These are phyloP conservation scores for Citrullus mucosospermus DNA, from an alignment of 306 rosid genomes.

Conservation along the genomic window DNA sequence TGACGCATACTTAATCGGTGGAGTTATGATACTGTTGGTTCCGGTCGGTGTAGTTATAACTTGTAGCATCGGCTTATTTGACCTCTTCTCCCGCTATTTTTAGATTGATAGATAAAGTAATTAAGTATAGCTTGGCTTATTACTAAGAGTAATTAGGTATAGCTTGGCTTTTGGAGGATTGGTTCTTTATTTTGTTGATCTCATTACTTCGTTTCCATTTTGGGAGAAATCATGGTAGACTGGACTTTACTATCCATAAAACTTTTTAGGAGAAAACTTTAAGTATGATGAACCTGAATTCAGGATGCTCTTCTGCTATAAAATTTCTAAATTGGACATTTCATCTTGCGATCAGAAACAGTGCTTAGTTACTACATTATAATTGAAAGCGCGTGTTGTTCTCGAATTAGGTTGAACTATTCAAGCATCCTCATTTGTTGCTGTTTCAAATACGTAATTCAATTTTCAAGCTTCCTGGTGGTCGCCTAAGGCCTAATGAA, in stretches of 20 bases:
- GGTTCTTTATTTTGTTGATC: background rate
- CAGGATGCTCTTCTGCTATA: background rate
- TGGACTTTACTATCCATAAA: background rate
- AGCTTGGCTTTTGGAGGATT: background rate
- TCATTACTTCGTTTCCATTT: background rate
- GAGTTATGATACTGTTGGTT: background rate
- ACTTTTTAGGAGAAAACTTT: background rate
- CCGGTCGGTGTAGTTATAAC: background rate
- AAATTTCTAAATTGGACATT: background rate
- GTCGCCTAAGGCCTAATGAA: slow-evolving; percentile 80
- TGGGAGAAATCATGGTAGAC: background rate
- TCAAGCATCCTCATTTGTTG: slow-evolving; percentile 81
- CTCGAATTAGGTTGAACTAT: slow-evolving; percentile 70
- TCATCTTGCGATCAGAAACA: background rate
- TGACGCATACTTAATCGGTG: background rate
- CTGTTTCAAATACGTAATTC: slow-evolving; percentile 67
- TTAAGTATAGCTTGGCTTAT: background rate
- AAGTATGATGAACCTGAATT: background rate
- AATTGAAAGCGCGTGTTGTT: slow-evolving; percentile 2
- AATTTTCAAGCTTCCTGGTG: slow-evolving; percentile 76
- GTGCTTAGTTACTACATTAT: background rate
- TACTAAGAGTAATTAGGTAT: background rate
- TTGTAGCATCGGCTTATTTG: background rate
- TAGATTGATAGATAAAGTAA: background rate
- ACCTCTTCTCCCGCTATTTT: background rate